Evolutionary conservation across 2,329 filamentous ascomycete species (phyloP), one percentile per base, ranked within the genome.

Genomic region (Cordyceps fumosorosea): DNA sequence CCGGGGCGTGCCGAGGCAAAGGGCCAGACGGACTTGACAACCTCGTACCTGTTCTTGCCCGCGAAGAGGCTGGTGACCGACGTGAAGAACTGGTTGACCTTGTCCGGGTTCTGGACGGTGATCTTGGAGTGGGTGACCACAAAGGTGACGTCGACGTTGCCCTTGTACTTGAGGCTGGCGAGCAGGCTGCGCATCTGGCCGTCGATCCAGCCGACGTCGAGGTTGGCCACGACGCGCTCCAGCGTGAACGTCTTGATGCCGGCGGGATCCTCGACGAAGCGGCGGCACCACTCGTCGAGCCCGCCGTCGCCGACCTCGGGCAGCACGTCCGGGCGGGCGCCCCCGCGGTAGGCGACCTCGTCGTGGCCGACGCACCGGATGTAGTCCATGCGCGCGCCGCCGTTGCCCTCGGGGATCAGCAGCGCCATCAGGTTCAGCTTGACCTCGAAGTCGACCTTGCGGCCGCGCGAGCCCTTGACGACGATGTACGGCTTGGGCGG

Each of bases 1-100:
- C 74, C 80, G 65, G 72, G 78, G 67, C 69, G 74, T 3, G 75
- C 73, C 65, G 80, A 80, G 1, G 82, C 82, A 71, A 83, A 85
- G 3, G 82, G 83, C 82, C 83, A 85, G 1, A 85, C 77, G 1
- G 78, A 76, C 68, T 83, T 81, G 55, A 82, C 76, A 3, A 83
- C 80, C 69, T 84, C 82, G 65, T 84, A 85, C 64, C 77, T 80
- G 68, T 77, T 79, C 69, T 79, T 81, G 3, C 81, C 81, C 0
- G 75, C 74, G 65, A 85, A 84, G 2, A 84, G 70, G 26, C 78
- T 76, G 2, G 79, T 76, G 29, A 85, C 74, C 26, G 75, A 79
- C 14, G 80, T 81, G 66, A 84, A 78, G 70, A 85, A 81, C 59
- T 78, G 78, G 67, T 83, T 82, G 62, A 81, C 75, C 66, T 76